Conservation (phyloP, 2,329 filamentous ascomycete species). For the Monosporascus sp. region DNA sequence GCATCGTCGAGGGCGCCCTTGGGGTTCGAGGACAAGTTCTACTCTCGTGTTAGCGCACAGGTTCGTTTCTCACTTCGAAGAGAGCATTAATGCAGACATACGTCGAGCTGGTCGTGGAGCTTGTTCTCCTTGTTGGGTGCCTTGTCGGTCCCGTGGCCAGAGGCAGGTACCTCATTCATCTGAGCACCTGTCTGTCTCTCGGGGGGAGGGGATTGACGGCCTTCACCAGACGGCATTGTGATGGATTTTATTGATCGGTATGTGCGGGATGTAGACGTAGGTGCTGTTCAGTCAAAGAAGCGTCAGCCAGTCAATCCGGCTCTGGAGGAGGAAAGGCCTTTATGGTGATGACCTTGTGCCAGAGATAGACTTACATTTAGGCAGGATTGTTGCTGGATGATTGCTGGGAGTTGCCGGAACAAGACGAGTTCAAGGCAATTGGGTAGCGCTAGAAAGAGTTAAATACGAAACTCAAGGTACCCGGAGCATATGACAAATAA, state of each 20-base stretch:
- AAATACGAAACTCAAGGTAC: conserved; percentile 5
- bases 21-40: conserved; percentile 61
- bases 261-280: conserved; percentile 4
- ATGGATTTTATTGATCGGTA: conserved; percentile 18
- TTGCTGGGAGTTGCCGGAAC: neutral
- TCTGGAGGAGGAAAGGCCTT: neutral
- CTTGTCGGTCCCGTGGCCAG: conserved; percentile 53
- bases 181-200: conserved; percentile 63
- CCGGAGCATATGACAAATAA: neutral
- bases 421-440: neutral
- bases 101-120: conserved; percentile 48
- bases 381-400: neutral
- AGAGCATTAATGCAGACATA: conserved; percentile 21
- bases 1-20: conserved; percentile 57
- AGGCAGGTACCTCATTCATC: conserved; percentile 51
- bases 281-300: neutral
- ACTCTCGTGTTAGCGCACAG: conserved; percentile 3
- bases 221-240: conserved; percentile 59
- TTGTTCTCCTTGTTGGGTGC: conserved; percentile 47
- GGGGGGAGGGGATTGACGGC: conserved; percentile 74
- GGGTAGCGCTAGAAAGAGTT: conserved; percentile 3
- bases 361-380: neutral
- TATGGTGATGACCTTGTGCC: neutral
- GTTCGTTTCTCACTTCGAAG: neutral
- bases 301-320: neutral